Evolutionary conservation across 2,329 filamentous ascomycete species (phyloP).

Genomic region (Aspergillus niger): DNA sequence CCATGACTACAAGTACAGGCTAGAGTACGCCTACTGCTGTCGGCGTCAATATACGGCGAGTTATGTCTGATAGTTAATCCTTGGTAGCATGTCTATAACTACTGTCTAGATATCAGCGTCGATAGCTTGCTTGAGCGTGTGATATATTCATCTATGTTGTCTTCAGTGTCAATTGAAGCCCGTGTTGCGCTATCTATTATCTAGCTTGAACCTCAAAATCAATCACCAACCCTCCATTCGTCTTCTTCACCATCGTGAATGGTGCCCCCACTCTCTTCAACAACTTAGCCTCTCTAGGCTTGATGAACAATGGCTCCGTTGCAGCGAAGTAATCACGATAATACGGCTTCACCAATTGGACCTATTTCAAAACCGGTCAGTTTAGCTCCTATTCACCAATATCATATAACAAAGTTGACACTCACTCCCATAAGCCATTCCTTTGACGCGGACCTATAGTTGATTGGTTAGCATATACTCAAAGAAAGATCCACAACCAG

Average conservation of each 20-base stretch:
- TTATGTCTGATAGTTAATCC: too few species aligned
- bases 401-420: background rate
- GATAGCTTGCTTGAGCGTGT: too few species aligned
- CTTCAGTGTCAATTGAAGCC: too few species aligned
- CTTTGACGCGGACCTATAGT: conserved; percentile 25
- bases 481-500: background rate
- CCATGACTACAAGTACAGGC: too few species aligned
- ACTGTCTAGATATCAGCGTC: too few species aligned
- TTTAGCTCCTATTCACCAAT: too few species aligned
- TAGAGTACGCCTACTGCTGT: too few species aligned
- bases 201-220: too few species aligned
- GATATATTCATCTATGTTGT: too few species aligned
- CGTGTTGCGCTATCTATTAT: too few species aligned
- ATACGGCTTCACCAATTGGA: conserved; percentile 45
- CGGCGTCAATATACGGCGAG: too few species aligned
- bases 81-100: too few species aligned
- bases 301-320: conserved; percentile 45
- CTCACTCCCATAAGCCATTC: conserved; percentile 35
- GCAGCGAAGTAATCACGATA: conserved; percentile 44
- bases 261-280: conserved; percentile 26
- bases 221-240: background rate
- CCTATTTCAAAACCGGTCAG: conserved; percentile 16
- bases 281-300: conserved; percentile 40
- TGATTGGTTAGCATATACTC: background rate
- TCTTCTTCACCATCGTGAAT: background rate